Evolutionary conservation across 148 eudicot species (phyloP).

Genomic region (Amaranthus cruentus): DNA sequence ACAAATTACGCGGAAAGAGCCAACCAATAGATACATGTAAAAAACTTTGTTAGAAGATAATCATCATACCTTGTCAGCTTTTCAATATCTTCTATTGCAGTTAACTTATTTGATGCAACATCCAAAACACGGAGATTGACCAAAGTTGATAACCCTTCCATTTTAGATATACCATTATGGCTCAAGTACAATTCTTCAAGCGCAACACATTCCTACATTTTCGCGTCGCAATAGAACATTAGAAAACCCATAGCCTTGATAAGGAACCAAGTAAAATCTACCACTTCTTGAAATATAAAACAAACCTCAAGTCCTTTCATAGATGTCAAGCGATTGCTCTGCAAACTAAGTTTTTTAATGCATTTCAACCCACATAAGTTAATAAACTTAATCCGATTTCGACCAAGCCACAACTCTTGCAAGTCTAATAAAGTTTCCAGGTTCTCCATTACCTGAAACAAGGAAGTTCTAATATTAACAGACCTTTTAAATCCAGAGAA

Average conservation of each 20-base stretch:
- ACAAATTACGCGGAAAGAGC: neutral
- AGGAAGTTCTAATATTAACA: neutral
- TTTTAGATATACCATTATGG: slow-evolving; percentile 87
- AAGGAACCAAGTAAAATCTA: neutral
- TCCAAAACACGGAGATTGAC: slow-evolving; percentile 80
- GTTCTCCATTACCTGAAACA: slow-evolving; percentile 80
- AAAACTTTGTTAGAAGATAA: neutral
- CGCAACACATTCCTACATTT: slow-evolving; percentile 72
- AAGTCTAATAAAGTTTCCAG: slow-evolving; percentile 54
- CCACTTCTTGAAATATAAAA: neutral
- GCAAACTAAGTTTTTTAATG: slow-evolving; percentile 88
- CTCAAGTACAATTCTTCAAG: slow-evolving; percentile 92
- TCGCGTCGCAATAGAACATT: neutral
- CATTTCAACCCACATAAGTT: slow-evolving; percentile 87
- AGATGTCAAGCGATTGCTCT: slow-evolving; percentile 88
- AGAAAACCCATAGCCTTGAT: slow-evolving; percentile 1
- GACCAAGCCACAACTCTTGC: slow-evolving; percentile 96
- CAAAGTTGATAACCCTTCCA: slow-evolving; percentile 85
- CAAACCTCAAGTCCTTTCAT: slow-evolving; percentile 85
- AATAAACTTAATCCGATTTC: slow-evolving; percentile 76
- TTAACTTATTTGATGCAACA: slow-evolving; percentile 83
- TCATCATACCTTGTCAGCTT: slow-evolving; percentile 56
- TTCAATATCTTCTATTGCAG: slow-evolving; percentile 64
- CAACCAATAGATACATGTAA: neutral
- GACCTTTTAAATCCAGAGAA: neutral